A percentile compares a stretch with the other conserved stretches of the same genome.
Conservation (phyloP, 2,329 filamentous ascomycete species). For the Ceratocystis diversiconidia region DNA sequence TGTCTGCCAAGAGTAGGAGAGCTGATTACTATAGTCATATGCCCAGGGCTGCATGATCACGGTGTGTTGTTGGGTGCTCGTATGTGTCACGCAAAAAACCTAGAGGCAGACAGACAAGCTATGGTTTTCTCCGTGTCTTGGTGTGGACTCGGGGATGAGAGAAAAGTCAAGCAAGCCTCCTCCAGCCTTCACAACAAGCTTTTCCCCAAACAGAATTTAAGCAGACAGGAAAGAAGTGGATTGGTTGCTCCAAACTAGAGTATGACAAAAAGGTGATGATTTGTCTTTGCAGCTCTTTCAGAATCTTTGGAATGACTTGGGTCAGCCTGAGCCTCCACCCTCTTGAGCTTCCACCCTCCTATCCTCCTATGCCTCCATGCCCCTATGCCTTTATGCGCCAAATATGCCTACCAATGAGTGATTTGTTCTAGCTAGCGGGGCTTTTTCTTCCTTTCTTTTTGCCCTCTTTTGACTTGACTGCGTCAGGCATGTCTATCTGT, state of each 20-base stretch:
- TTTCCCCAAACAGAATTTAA: not conserved
- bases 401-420: no score
- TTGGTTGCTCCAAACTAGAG: not conserved
- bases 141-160: not conserved
- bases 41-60: not conserved
- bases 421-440: not conserved
- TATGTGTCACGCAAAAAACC: not conserved
- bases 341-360: not conserved
- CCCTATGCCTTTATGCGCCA: not conserved
- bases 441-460: not conserved
- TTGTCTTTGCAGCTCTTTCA: not conserved
- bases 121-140: not conserved
- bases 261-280: not conserved
- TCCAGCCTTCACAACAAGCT: not conserved
- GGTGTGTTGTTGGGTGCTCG: not conserved
- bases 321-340: not conserved
- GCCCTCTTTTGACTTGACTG: not conserved
- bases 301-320: not conserved
- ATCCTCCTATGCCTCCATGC: not conserved
- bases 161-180: not conserved
- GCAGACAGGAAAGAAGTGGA: no score
- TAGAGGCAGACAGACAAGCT: not conserved
- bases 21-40: not conserved
- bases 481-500: not conserved
- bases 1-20: not conserved